Evolutionary conservation across 495 filamentous ascomycete species (phyloP), one percentile per base, ranked within the genome.

Genomic region (Lindgomyces ingoldianus): DNA sequence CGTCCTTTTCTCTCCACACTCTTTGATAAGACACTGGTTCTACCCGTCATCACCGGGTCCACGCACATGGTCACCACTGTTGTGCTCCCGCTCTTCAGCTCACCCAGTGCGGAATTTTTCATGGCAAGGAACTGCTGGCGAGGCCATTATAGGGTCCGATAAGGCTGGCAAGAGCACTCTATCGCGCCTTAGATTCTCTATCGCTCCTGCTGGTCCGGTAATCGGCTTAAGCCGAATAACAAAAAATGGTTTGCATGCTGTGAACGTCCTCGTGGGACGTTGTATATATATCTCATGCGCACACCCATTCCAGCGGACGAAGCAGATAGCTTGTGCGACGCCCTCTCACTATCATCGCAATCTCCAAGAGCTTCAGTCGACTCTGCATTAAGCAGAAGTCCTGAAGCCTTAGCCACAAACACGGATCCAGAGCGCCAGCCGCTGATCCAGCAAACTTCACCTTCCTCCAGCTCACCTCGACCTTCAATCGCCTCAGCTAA

Each of bases 351-450:
- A 19, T 54, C 59, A 44, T 47, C 26, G 21, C 49, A 4, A 19
- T 54, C 6, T 11, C 42, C 47, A 53, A 14, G 25, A 30, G 30
- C 48, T 62, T 54, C 48, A 44, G 49, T 54, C 19, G 29, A 45
- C 49, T 62, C 47, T 21, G 16, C 1, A 1, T 12, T 30, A 41
- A 1, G 1, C 36, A 18, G 18, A 24, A 49, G 50, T 30, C 41
- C 55, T 45, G 55, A 47, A 63, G 39, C 51, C 9, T 10, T 16
- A 19, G 16, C 25, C 47, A 42, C 36, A 24, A 33, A 6, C 60
- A 63, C 41, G 50, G 60, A 63, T 49, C 60, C 60, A 9, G 68
- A 70, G 50, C 68, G 57, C 14, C n/a, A 51, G 27, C 64, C 68
- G 59, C 60, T 70, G 47, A 66, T 70, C 52, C 30, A 44, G 21